These are phyloP conservation scores for Panaeolus cyanescens DNA, from an alignment of 768 basidiomycete genomes.

Conservation along the genomic window DNA sequence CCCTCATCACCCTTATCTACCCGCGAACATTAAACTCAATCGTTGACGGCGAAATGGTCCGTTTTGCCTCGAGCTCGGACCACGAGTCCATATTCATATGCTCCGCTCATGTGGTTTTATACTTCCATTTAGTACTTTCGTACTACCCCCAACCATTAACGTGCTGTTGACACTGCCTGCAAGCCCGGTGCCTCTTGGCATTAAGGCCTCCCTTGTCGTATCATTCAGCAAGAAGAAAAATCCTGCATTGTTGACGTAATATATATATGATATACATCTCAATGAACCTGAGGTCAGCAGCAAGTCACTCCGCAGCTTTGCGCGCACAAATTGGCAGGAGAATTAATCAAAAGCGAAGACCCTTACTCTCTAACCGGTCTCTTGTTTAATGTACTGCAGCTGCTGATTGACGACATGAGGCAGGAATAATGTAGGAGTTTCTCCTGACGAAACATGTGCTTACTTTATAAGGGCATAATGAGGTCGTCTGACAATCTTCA, in stretches of 20 bases:
- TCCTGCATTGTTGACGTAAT: too few species aligned
- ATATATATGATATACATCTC: too few species aligned
- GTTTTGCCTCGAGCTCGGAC: neutral
- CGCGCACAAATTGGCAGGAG: too few species aligned
- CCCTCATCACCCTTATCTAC: neutral
- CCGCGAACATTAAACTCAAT: constrained; percentile 2
- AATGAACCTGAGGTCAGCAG: too few species aligned
- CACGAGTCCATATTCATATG: neutral
- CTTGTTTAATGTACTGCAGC: neutral
- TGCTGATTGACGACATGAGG: neutral
- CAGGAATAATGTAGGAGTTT: neutral
- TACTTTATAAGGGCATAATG: neutral
- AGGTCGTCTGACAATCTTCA: too few species aligned
- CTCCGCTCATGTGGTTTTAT: neutral
- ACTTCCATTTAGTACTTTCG: neutral
- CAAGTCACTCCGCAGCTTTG: too few species aligned
- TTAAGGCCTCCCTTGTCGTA: too few species aligned
- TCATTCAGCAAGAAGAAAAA: too few species aligned
- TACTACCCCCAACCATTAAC: too few species aligned
- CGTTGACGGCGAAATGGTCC: neutral
- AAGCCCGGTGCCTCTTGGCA: too few species aligned
- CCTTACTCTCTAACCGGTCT: neutral
- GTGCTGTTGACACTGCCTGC: too few species aligned
- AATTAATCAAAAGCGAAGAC: too few species aligned
- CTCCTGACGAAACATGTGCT: neutral